Evolutionary conservation across 805 yeast species (phyloP).

Genomic region (Pichia ethanolica): DNA sequence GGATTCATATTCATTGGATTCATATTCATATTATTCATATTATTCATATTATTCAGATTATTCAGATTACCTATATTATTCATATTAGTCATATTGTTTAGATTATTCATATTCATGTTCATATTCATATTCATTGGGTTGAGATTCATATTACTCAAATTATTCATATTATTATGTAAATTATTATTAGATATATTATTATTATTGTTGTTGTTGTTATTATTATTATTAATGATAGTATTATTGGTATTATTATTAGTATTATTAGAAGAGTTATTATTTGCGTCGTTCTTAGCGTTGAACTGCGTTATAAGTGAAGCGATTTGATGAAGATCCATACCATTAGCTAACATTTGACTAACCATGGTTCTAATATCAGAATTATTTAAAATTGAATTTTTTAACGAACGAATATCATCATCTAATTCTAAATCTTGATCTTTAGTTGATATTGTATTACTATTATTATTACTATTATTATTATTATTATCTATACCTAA

Average conservation of each 20-base stretch:
- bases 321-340: conserved; percentile 30
- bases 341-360: conserved; percentile 29
- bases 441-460: background rate
- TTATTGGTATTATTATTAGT: background rate
- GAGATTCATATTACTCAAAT: no score
- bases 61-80: no score
- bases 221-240: background rate
- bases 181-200: background rate
- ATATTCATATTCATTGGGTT: no score
- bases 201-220: background rate
- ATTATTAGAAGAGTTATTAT: conserved; percentile 11
- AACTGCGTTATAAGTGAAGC: conserved; percentile 24
- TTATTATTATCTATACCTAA: background rate
- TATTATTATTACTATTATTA: conserved; percentile 9
- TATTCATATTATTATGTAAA: background rate
- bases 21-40: no score
- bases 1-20: no score
- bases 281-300: conserved; percentile 10
- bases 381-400: background rate
- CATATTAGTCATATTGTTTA: no score
- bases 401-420: background rate
- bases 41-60: no score
- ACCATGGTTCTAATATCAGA: conserved; percentile 17
- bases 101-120: background rate
- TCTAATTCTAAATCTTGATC: background rate